These are phyloP conservation scores for Russula virescens DNA, from an alignment of 768 basidiomycete genomes.

Conservation along the genomic window DNA sequence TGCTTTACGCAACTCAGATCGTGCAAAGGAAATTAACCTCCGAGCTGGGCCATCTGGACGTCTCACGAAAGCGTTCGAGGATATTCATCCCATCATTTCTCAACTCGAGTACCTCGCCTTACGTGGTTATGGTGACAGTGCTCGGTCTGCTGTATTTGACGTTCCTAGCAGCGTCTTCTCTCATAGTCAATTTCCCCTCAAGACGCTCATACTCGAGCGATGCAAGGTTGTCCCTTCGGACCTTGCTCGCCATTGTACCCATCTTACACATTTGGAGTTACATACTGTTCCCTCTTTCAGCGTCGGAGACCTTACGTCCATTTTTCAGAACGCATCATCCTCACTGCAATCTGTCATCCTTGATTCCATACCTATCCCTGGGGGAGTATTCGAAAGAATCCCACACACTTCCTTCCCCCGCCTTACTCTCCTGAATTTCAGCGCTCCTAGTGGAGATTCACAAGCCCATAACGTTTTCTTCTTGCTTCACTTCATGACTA, in stretches of 20 bases:
- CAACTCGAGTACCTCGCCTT: constrained; percentile 19
- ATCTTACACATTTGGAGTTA: constrained; percentile 22
- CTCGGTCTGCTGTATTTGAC: constrained; percentile 14
- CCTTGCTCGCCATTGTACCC: constrained; percentile 14
- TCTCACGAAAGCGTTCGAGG: constrained; percentile 18
- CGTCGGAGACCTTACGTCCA: constrained; percentile 10
- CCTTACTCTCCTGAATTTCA: constrained; percentile 17
- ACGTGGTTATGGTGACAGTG: constrained; percentile 15
- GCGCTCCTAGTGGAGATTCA: constrained; percentile 15
- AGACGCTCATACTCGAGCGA: constrained; percentile 21
- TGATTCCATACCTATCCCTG: constrained; percentile 18
- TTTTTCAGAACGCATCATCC: constrained; percentile 13
- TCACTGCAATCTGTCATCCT: constrained; percentile 19
- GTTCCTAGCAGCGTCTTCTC: constrained; percentile 14
- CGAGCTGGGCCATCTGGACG: constrained; percentile 15
- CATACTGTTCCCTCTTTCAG: constrained; percentile 15
- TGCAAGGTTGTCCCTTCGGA: constrained; percentile 9
- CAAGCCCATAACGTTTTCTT: constrained; percentile 17
- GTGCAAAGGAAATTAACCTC: constrained; percentile 22
- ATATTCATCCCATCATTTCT: constrained; percentile 13
- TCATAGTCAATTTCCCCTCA: constrained; percentile 13
- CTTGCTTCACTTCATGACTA: constrained; percentile 15
- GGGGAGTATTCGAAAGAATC: constrained; percentile 6
- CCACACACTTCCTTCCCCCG: constrained; percentile 10
- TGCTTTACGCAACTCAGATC: constrained; percentile 21